Evolutionary conservation across 768 basidiomycete genomes (phyloP).

Genomic region (Rhizopogon vinicolor): DNA sequence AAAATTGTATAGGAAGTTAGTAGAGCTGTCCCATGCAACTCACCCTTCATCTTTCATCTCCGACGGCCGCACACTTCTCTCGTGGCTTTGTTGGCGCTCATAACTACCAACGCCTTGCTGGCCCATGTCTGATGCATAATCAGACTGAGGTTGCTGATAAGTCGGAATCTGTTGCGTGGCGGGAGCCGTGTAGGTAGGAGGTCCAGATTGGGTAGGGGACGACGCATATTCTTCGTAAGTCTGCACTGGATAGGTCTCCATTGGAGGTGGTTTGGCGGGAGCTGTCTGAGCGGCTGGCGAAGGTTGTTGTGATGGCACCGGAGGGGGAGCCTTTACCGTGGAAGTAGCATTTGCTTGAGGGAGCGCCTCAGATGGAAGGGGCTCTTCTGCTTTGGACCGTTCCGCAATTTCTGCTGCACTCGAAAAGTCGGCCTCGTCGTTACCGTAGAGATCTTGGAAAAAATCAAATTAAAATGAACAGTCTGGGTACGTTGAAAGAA

Average conservation of each 20-base stretch:
- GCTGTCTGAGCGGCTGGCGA: constrained; percentile 6
- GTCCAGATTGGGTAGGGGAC: constrained; percentile 14
- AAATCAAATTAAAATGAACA: neutral
- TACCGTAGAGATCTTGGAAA: constrained; percentile 57
- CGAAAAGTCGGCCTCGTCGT: constrained; percentile 55
- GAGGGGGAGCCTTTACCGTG: constrained; percentile 12
- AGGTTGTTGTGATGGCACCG: constrained; percentile 16
- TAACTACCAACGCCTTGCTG: constrained; percentile 35
- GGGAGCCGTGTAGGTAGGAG: constrained; percentile 34
- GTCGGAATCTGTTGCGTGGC: constrained; percentile 71
- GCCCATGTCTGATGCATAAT: constrained; percentile 33
- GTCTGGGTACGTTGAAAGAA: neutral
- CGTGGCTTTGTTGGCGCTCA: constrained; percentile 38
- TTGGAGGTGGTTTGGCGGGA: constrained; percentile 5
- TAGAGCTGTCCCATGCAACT: constrained; percentile 34
- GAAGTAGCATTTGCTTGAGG: constrained; percentile 16
- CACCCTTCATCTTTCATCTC: constrained; percentile 99
- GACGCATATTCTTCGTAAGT: constrained; percentile 11
- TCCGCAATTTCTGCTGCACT: constrained; percentile 40
- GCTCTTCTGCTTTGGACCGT: constrained; percentile 22
- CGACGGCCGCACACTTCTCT: constrained; percentile 72
- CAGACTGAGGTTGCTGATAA: constrained; percentile 63
- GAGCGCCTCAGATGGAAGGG: constrained; percentile 21
- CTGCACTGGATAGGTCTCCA: constrained; percentile 9
- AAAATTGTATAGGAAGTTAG: neutral